A percentile compares a stretch with the other conserved stretches of the same genome.
Conservation (phyloP, 306 rosid species). For the Begonia masoniana region DNA sequence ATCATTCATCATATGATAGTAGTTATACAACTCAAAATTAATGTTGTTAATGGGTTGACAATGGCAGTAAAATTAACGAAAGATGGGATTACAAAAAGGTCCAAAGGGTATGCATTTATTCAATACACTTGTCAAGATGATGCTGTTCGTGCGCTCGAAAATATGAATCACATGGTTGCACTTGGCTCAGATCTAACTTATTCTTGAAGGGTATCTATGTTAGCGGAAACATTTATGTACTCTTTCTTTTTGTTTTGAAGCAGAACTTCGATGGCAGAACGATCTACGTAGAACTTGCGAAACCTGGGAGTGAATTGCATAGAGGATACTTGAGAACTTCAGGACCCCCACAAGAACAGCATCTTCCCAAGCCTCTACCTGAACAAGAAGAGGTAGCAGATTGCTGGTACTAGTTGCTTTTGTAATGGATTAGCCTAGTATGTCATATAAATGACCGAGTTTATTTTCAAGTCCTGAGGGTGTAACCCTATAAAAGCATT, state of each 20-base stretch:
- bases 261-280: slow-evolving; percentile 55
- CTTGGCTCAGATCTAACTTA: not conserved
- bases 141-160: slow-evolving; percentile 77
- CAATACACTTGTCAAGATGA: slow-evolving; percentile 66
- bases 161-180: slow-evolving; percentile 79
- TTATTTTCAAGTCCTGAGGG: too few relatives aligned
- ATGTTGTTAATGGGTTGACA: slow-evolving; percentile 1
- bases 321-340: slow-evolving; percentile 32
- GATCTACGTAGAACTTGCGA: slow-evolving; percentile 59
- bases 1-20: not conserved
- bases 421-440: too few relatives aligned
- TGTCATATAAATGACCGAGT: too few relatives aligned
- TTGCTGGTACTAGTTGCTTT: slow-evolving; percentile 60
- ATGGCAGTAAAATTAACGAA: slow-evolving; percentile 48
- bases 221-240: slow-evolving; percentile 7
- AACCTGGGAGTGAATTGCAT: slow-evolving; percentile 33
- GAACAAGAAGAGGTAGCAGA: slow-evolving; percentile 49
- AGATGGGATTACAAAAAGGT: slow-evolving; percentile 36
- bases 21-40: not conserved
- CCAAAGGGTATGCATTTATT: slow-evolving; percentile 77
- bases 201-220: not conserved
- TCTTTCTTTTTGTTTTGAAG: not conserved
- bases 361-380: slow-evolving; percentile 10
- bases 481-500: too few relatives aligned
- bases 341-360: slow-evolving; percentile 61